Percentiles rank a stretch among this genome's conserved stretches.
These are phyloP conservation scores for Clonostachys sp. DNA, from an alignment of 2,329 filamentous ascomycete genomes.

Conservation along the genomic window DNA sequence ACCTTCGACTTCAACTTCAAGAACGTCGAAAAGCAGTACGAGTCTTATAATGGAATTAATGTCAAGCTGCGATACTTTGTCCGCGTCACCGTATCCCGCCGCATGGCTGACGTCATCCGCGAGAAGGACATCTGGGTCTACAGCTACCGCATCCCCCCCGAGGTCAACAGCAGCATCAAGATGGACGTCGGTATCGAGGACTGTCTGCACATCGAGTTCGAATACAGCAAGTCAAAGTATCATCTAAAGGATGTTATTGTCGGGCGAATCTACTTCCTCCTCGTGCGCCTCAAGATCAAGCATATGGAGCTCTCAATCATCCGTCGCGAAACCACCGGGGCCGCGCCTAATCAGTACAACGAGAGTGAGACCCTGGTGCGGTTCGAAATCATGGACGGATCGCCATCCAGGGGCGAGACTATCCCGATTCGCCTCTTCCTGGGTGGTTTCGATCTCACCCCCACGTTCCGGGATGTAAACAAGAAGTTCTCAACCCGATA, in stretches of 20 bases:
- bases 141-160: constrained; percentile 93
- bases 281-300: constrained; percentile 97
- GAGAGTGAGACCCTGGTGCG: constrained; percentile 97
- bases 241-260: constrained; percentile 99
- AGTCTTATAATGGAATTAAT: constrained; percentile 99
- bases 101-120: constrained; percentile 96
- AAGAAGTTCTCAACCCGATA: constrained; percentile 99
- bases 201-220: constrained; percentile 98
- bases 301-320: constrained; percentile 99
- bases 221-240: constrained; percentile 99
- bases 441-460: constrained; percentile 94
- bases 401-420: constrained; percentile 89
- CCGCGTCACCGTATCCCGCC: constrained; percentile 88
- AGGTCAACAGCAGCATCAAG: constrained; percentile 98
- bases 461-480: constrained; percentile 98
- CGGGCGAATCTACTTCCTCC: constrained; percentile 94
- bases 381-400: constrained; percentile 99
- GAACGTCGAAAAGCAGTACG: constrained; percentile 99
- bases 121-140: constrained; percentile 99
- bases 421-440: constrained; percentile 97
- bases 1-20: constrained; percentile 99
- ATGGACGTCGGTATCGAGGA: constrained; percentile 99
- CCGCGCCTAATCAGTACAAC: constrained; percentile 97
- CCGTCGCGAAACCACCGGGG: constrained; percentile 90
- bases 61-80: constrained; percentile 99